phyloP scores from a whole-genome alignment of 2,329 filamentous ascomycete genomes.

The Ophiocordyceps unilateralis region DNA sequence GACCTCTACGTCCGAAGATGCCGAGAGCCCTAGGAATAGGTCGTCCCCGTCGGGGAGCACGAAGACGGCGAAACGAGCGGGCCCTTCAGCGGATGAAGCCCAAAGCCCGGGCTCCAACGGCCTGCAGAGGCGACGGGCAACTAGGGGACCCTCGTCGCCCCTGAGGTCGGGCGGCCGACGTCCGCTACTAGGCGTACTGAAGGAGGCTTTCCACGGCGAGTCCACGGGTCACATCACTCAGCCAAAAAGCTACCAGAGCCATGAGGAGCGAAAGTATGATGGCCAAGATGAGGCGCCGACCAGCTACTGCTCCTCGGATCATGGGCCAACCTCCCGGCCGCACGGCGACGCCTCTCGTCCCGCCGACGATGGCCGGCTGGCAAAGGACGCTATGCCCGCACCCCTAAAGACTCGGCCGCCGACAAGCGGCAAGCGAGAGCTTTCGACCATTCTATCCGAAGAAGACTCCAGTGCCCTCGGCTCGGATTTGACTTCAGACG shows the following conservation, averaged over 20 bases:
- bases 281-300: slow-evolving; percentile 8
- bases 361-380: background rate
- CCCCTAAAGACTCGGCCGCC: slow-evolving; percentile 24
- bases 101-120: slow-evolving; percentile 19
- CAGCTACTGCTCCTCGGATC: slow-evolving; percentile 4
- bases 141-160: slow-evolving; percentile 30
- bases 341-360: background rate
- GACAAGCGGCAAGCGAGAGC: slow-evolving; percentile 35
- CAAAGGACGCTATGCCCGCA: background rate
- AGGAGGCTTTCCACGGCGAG: slow-evolving; percentile 46
- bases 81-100: slow-evolving; percentile 5
- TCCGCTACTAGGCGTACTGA: slow-evolving; percentile 39
- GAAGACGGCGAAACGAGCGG: slow-evolving; percentile 7
- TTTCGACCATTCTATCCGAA: slow-evolving; percentile 41
- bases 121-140: slow-evolving; percentile 39
- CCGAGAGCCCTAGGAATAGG: slow-evolving; percentile 2
- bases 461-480: slow-evolving; percentile 25
- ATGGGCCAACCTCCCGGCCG: slow-evolving; percentile 2
- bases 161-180: slow-evolving; percentile 28
- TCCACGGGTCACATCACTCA: slow-evolving; percentile 29
- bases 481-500: slow-evolving; percentile 32
- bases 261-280: slow-evolving; percentile 20
- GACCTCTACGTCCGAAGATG: background rate
- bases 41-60: background rate
- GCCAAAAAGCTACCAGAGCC: slow-evolving; percentile 30